These are phyloP conservation scores for Leptosphaerulina australis DNA, from an alignment of 2,329 filamentous ascomycete genomes.

Conservation along the genomic window DNA sequence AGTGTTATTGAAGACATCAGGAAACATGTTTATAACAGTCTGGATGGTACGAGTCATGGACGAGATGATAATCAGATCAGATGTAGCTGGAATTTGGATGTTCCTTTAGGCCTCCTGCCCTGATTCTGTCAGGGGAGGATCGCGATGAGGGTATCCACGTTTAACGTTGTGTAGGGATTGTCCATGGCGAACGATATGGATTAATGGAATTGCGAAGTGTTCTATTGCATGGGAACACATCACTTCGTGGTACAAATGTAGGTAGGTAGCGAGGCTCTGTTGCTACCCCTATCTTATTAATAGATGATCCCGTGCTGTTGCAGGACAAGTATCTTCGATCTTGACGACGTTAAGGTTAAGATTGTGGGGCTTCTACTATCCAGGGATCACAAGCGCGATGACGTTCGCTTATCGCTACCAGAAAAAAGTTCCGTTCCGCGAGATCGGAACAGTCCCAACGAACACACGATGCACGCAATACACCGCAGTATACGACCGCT, in stretches of 20 bases:
- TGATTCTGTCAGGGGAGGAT: conserved; percentile 28
- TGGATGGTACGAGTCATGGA: conserved; percentile 35
- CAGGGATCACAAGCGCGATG: conserved; percentile 13
- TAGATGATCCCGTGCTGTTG: too few relatives aligned
- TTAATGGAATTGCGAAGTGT: neutral
- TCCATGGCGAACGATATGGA: conserved; percentile 31
- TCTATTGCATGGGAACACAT: too few relatives aligned
- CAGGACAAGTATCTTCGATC: too few relatives aligned
- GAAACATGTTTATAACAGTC: conserved; percentile 30
- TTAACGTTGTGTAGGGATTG: conserved; percentile 32
- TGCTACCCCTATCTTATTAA: too few relatives aligned
- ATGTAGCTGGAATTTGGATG: conserved; percentile 10
- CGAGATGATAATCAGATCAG: conserved; percentile 32
- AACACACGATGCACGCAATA: conserved; percentile 22
- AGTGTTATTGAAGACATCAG: conserved; percentile 4
- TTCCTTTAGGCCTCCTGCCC: conserved; percentile 20
- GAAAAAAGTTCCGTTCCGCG: conserved; percentile 19
- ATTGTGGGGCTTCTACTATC: neutral
- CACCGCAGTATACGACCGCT: conserved; percentile 18
- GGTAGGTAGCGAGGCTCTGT: too few relatives aligned
- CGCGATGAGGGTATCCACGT: conserved; percentile 19
- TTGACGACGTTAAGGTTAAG: neutral
- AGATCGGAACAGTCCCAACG: conserved; percentile 14
- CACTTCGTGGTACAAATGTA: too few relatives aligned
- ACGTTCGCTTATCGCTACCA: conserved; percentile 9